Evolutionary conservation across 2,329 filamentous ascomycete genomes (phyloP).

Genomic region (Zasmidium citrigriseum): DNA sequence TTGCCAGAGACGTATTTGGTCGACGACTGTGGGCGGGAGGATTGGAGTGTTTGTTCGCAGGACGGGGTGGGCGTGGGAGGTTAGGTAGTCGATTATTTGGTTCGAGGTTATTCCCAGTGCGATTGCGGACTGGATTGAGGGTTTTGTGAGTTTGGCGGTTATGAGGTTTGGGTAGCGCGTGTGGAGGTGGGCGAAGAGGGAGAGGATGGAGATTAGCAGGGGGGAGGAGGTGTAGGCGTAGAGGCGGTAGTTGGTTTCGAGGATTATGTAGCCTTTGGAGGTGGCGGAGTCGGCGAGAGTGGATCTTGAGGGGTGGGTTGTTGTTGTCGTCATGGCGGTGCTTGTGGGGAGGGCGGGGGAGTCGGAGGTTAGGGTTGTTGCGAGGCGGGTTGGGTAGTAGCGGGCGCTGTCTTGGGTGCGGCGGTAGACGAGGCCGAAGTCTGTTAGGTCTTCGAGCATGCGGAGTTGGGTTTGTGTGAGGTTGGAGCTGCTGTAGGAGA

Average conservation of each 20-base stretch:
- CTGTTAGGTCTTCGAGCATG: slow-evolving; percentile 86
- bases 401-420: slow-evolving; percentile 46
- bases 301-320: slow-evolving; percentile 35
- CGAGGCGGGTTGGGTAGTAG: slow-evolving; percentile 89
- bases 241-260: slow-evolving; percentile 96
- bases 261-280: slow-evolving; percentile 81
- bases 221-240: slow-evolving; percentile 96
- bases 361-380: slow-evolving; percentile 85
- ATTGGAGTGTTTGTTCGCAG: slow-evolving; percentile 73
- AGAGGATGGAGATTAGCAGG: slow-evolving; percentile 90
- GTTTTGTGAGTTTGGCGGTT: slow-evolving; percentile 84
- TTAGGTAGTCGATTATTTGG: slow-evolving; percentile 92
- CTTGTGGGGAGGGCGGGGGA: slow-evolving; percentile 71
- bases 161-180: slow-evolving; percentile 95
- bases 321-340: slow-evolving; percentile 65
- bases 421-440: slow-evolving; percentile 88
- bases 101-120: slow-evolving; percentile 88
- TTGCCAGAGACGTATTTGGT: slow-evolving; percentile 97
- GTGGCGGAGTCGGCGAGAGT: slow-evolving; percentile 41
- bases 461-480: slow-evolving; percentile 79
- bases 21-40: slow-evolving; percentile 90
- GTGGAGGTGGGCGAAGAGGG: slow-evolving; percentile 82
- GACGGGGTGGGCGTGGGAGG: slow-evolving; percentile 90
- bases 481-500: slow-evolving; percentile 83
- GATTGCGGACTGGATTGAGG: slow-evolving; percentile 85